Conservation (phyloP, 345 rosid species). For the Populus davidiana region DNA sequence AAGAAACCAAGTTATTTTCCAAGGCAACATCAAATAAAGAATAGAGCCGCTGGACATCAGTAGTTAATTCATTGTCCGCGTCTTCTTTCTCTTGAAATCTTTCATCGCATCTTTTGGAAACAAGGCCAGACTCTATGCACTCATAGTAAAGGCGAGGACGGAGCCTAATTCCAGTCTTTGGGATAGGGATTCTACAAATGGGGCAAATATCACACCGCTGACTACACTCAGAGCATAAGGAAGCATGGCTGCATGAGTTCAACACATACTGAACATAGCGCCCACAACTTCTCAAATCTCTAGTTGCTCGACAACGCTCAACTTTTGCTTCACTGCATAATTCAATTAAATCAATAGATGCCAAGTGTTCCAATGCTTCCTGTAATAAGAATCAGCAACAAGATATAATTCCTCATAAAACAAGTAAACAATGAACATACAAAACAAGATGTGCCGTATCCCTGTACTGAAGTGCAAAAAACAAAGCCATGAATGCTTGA, state of each 20-base stretch:
- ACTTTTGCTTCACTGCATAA: slow-evolving; percentile 78
- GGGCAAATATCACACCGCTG: slow-evolving; percentile 88
- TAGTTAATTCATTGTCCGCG: slow-evolving; percentile 51
- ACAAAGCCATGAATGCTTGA: neutral
- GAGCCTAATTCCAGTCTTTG: slow-evolving; percentile 39
- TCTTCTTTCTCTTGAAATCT: slow-evolving; percentile 57
- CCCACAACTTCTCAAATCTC: slow-evolving; percentile 89
- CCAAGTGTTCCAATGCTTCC: slow-evolving; percentile 86
- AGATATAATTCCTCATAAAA: neutral
- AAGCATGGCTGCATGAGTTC: slow-evolving; percentile 86
- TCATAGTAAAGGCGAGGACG: slow-evolving; percentile 72
- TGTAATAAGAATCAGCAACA: slow-evolving; percentile 29
- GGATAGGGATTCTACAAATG: slow-evolving; percentile 59
- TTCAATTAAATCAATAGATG: slow-evolving; percentile 67
- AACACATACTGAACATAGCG: slow-evolving; percentile 63
- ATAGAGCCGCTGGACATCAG: slow-evolving; percentile 80
- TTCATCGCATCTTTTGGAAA: slow-evolving; percentile 52
- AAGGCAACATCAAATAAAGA: slow-evolving; percentile 84
- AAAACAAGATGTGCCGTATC: neutral
- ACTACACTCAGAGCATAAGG: slow-evolving; percentile 79
- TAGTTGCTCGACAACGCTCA: slow-evolving; percentile 87
- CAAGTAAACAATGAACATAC: neutral
- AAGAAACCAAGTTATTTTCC: slow-evolving; percentile 76
- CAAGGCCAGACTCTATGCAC: slow-evolving; percentile 81
- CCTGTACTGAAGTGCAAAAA: neutral